These are phyloP conservation scores for Carpinus fangiana DNA, from an alignment of 306 rosid genomes.

Conservation along the genomic window DNA sequence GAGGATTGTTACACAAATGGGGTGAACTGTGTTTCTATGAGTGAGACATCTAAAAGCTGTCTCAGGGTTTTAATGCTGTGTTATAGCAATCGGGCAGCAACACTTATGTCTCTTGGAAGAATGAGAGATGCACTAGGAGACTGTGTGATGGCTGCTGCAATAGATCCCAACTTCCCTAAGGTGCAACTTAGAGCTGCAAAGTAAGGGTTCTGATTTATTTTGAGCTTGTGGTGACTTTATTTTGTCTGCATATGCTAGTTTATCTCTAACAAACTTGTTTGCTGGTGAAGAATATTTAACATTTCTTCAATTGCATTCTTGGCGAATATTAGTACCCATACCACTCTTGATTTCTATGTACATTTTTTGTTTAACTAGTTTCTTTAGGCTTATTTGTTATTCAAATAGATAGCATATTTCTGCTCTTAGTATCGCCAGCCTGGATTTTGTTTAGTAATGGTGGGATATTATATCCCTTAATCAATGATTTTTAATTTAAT, in stretches of 20 bases:
- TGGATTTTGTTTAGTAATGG: not conserved
- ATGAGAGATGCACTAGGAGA: slow-evolving; percentile 84
- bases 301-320: not conserved
- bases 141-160: slow-evolving; percentile 73
- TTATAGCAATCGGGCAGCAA: slow-evolving; percentile 98
- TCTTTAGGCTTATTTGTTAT: not conserved
- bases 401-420: not conserved
- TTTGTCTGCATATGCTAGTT: slow-evolving; percentile 21
- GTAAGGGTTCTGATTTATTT: slow-evolving; percentile 53
- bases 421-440: slow-evolving; percentile 9
- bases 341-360: not conserved
- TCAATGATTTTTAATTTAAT: slow-evolving; percentile 28
- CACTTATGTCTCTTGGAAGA: slow-evolving; percentile 90
- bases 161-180: slow-evolving; percentile 80
- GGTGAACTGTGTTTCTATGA: slow-evolving; percentile 55
- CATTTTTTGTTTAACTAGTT: not conserved
- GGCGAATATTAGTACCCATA: not conserved
- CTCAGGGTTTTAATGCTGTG: slow-evolving; percentile 89
- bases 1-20: slow-evolving; percentile 86
- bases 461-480: slow-evolving; percentile 1
- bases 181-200: slow-evolving; percentile 96
- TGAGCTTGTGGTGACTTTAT: slow-evolving; percentile 8
- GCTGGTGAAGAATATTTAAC: slow-evolving; percentile 3
- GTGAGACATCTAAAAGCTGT: slow-evolving; percentile 70
- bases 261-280: not conserved